Base-by-base conservation (phyloP, 805 yeast species). In the Suhomyces vadensis region DNA sequence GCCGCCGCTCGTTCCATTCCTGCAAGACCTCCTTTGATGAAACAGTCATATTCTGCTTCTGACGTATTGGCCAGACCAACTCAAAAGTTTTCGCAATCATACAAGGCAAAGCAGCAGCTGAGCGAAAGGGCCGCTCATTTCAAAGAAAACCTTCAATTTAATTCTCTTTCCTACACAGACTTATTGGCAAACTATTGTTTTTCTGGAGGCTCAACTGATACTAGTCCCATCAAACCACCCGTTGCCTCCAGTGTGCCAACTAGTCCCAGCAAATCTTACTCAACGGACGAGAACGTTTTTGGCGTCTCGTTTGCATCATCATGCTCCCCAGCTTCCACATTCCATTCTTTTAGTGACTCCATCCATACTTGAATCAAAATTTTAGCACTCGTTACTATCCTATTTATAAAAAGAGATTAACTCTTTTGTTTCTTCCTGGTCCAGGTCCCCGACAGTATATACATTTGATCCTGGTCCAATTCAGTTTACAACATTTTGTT, bases 181-280 rank as follows among this genome's bases (percentile, higher is more conserved):
- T 57, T 68, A 46, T 53, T 68, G 42, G 63, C 61, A 42, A 63
- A 58, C 24, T 68, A 64, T 43, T 68, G 74, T 49, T 68, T 68
- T 52, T 63, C 60, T 41, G 64, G 65, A 31, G 62, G 66, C 17
- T 42, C 35, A 11, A 26, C 5, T n/a, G 24, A 25, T 4, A 14
- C 13, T 11, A 11, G 26, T 16, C 27, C 35, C 31, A 17, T 14
- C 33, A 21, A 36, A 29, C 19, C 10, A 26, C 11, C 6, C 9
- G 16, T 21, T 6, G 13, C 31, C 8, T 20, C 42, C 14, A 40
- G 43, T 23, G 43, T 20, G 6, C 43, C 43, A 23, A 13, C 37
- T 5, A 33, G 43, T 33, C 43, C 43, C 8, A 14, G 16, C 20
- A 33, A 31, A 6, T 11, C 17, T 6, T 8, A 9, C 13, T 5